Base-by-base conservation (phyloP, 129 eudicot species). In the Lactuca saligna region DNA sequence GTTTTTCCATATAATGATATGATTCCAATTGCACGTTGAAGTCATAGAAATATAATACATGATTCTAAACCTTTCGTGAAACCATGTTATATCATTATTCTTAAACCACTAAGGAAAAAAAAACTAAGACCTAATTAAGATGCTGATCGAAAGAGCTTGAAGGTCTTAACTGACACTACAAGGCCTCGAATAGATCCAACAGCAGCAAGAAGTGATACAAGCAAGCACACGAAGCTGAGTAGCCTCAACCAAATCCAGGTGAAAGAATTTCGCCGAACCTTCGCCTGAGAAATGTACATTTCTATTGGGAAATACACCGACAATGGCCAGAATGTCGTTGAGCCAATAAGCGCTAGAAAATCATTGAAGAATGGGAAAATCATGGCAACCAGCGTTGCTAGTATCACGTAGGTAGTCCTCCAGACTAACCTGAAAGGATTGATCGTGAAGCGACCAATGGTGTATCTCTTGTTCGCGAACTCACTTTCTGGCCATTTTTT, bases 341-440 rank as follows among this genome's bases (percentile, higher is more conserved):
- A 79, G 2, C 95, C 90, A 6, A 84, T 66, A 10, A 87, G 82
- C 0, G 84, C 95, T 38, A 82, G 78, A 31, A 87, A 63, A 41
- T 80, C 79, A 37, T 87, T 84, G 81, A 84, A 87, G 72, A 80
- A 84, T 0, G 95, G 95, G 60, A 87, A 72, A n/a, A 75, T 9
- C 85, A 82, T 82, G 4, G 90, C 88, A 0, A 82, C 2, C 2
- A 74, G 12, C 1, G 88, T 80, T 12, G 83, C 63, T 15, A 78
- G n/a, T 14, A 82, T 38, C 49, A 88, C 91, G 48, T 75, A 88
- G 1, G 42, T 11, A 14, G 86, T 71, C 44, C 95, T 80, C 95
- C 95, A 84, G 0, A 75, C 67, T 12, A 88, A 53, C 75, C 88
- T 72, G 56, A 84, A 80, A 3, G 61, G 17, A 56, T 38, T 85